Base-by-base conservation (phyloP, 2,329 filamentous ascomycete genomes). In the Penicillium sp. region DNA sequence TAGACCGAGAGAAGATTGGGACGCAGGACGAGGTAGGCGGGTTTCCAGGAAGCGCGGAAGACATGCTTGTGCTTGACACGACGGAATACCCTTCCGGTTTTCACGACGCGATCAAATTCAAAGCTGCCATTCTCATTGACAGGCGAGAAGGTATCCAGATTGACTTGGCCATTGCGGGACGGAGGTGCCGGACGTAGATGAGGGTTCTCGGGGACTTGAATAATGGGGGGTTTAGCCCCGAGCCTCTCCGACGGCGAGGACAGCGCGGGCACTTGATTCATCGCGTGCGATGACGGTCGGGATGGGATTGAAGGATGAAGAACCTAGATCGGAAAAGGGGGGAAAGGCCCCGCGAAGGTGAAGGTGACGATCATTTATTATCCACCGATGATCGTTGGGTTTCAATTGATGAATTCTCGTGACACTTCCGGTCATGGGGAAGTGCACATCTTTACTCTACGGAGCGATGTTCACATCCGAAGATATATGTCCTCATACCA, bases 101-200 rank as follows among this genome's bases (percentile, higher is more conserved):
- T 96, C 62, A 96, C 76, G 38, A 96, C 85, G 34, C 88, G 82
- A 64, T 98, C 92, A 57, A 93, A 94, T 57, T 92, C 89, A 62
- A 95, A 98, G 64, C 87, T 92, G 46, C 92, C 92, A 64, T 94
- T 89, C 64, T 94, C 83, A 60, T 90, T 94, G 48, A 96, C 87
- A 3, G 88, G 86, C 18, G 86, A 92, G 57, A 87, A 80, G 11
- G 80, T 73, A 48, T 84, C 79, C 29, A 82, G 59, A 16, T 69
- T 70, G 16, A 78, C 64, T 51, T 76, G 72, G 38, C 66, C 66
- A 38, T 55, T 68, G 41, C 67, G 65, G 27, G 50, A 37, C 9
- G 44, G 39, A 18, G 50, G 47, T 23, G 45, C 42, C 9, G 52
- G 54, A 18, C 48, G 51, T 22, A 52, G 44, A 38, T 51, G 42